Evolutionary conservation across 2,329 filamentous ascomycete genomes (phyloP), one percentile per base, ranked within the genome.

Genomic region (Fusarium devonianum): DNA sequence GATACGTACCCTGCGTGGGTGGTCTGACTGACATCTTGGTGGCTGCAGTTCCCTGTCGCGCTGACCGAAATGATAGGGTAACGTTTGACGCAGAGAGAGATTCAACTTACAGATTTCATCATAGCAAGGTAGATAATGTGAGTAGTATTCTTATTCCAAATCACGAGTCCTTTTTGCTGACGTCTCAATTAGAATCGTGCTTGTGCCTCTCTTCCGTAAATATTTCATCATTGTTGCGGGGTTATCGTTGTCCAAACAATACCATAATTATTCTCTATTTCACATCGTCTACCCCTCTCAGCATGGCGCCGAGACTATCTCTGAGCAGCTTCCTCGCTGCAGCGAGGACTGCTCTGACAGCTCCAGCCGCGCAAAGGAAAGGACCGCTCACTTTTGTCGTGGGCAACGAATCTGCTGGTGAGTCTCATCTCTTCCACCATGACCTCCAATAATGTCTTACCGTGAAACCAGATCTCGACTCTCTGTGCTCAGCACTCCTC

Each of bases 401-500:
- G 7, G 85, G 85, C 30, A 88, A 88, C 57, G 85, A 88, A 68
- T 85, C 85, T 16, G 85, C 84, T 46, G 85, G 85, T 83, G 66
- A 56, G 69, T 61, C 26, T 30, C 29, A 7, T n/a, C 21, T 5
- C 12, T 5, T 2, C 9, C 7, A 10, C 7, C 5, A 22, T 5
- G 8, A n/a, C 5, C 4, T 7, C 3, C 7, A 4, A 9, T 13
- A 32, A 1, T 5, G 9, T 9, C 25, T 49, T 23, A 53, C 13
- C 23, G 2, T 5, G 10, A 10, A 5, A 10, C 7, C 2, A 89
- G 90, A 94, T 62, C 85, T 94, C 44, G 90, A 94, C 73, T 92
- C 89, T 2, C 81, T 94, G 60, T 89, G 87, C 69, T 87, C 84
- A 19, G 83, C 89, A 18, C 73, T 94, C 13, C 72, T 92, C 18